Evolutionary conservation across 2,329 filamentous ascomycete species (phyloP).

Genomic region (Cladophialophora yegresii): DNA sequence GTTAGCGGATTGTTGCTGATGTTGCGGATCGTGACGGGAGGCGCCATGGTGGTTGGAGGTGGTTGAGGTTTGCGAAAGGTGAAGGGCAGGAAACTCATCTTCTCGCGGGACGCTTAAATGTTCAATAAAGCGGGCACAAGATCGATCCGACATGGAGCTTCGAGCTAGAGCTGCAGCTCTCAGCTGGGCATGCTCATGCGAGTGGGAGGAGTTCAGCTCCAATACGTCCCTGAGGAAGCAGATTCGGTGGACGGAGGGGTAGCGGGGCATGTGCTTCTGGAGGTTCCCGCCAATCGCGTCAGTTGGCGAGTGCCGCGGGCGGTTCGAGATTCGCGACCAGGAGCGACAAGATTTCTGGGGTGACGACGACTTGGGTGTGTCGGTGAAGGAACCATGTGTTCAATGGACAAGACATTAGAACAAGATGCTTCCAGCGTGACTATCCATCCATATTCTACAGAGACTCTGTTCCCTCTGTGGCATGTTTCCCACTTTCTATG

Average conservation of each 20-base stretch:
- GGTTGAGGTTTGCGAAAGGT: conserved; percentile 7
- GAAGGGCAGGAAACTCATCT: conserved; percentile 1
- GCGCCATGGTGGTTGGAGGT: conserved; percentile 41
- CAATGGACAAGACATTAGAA: neutral
- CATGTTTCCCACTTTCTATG: neutral
- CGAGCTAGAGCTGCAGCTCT: conserved; percentile 8
- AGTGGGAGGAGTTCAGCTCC: neutral
- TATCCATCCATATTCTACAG: neutral
- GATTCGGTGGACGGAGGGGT: conserved; percentile 3
- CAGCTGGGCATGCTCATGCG: conserved; percentile 2
- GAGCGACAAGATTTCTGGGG: neutral
- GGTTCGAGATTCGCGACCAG: neutral
- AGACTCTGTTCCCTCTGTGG: neutral
- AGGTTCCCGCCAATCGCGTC: conserved; percentile 10
- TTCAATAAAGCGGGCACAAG: neutral
- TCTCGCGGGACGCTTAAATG: neutral
- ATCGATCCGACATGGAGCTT: neutral
- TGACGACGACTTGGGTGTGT: neutral
- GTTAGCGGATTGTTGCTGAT: conserved; percentile 72
- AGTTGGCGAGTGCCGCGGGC: neutral
- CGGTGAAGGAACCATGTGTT: neutral
- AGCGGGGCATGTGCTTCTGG: conserved; percentile 5
- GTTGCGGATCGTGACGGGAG: conserved; percentile 73
- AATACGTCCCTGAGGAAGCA: neutral
- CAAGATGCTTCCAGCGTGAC: neutral